Conservation (phyloP, 805 yeast genomes). For the Wickerhamomyces hampshirensis region DNA sequence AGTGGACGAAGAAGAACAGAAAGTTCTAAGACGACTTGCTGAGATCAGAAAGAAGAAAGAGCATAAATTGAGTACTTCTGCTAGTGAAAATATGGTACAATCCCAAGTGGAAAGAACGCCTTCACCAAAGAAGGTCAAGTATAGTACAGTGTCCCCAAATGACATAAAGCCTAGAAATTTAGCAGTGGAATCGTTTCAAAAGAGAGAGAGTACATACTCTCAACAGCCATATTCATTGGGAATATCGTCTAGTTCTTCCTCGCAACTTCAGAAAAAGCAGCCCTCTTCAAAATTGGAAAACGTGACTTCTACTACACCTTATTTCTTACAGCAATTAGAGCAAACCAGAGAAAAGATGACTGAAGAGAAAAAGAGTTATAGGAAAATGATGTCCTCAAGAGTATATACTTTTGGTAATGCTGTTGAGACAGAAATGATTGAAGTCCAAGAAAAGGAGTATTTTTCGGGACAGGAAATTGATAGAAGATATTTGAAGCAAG, state of each 20-base stretch:
- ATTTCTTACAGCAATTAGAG: conserved; percentile 29
- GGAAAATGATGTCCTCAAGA: conserved; percentile 29
- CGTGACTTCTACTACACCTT: conserved; percentile 26
- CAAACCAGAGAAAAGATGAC: conserved; percentile 23
- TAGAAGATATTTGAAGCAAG: conserved; percentile 41
- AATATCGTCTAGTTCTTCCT: too few species aligned
- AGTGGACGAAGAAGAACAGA: conserved; percentile 2
- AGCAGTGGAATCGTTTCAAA: not conserved
- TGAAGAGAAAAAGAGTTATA: conserved; percentile 16
- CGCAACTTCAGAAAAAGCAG: too few species aligned
- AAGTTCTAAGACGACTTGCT: not conserved
- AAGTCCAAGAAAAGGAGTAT: conserved; percentile 40
- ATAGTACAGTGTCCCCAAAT: not conserved
- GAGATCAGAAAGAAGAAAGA: conserved; percentile 1
- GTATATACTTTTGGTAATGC: conserved; percentile 35
- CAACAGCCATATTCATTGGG: not conserved
- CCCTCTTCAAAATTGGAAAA: too few species aligned
- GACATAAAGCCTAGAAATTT: conserved; percentile 5
- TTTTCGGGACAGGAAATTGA: conserved; percentile 39
- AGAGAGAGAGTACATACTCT: not conserved
- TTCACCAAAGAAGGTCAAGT: conserved; percentile 7
- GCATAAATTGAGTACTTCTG: not conserved
- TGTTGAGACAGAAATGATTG: conserved; percentile 23
- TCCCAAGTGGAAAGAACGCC: conserved; percentile 10
- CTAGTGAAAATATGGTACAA: conserved; percentile 1